These are phyloP conservation scores for Carex arenaria DNA, from an alignment of 202 grass and related monocot genomes.

Conservation along the genomic window DNA sequence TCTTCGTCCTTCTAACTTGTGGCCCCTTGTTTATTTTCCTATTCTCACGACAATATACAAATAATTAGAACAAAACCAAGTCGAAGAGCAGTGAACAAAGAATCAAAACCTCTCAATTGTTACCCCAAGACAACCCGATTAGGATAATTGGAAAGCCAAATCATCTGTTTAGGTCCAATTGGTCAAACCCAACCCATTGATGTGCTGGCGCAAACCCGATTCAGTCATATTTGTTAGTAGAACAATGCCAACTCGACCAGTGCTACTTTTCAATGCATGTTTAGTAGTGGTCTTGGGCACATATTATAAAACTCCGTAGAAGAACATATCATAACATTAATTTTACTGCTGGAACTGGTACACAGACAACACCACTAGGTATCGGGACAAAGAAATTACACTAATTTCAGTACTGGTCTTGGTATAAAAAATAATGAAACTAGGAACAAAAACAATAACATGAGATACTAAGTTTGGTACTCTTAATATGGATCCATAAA, in stretches of 20 bases:
- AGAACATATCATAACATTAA: not conserved
- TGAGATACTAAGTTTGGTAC: not conserved
- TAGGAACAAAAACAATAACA: not conserved
- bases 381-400: not conserved
- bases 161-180: not conserved
- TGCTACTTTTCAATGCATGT: not conserved
- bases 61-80: slow-evolving; percentile 3
- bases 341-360: not conserved
- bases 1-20: slow-evolving; percentile 49
- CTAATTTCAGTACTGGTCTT: not conserved
- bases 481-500: not conserved
- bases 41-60: slow-evolving; percentile 12
- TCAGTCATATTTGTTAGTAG: not conserved
- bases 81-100: not conserved
- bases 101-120: not conserved
- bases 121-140: not conserved
- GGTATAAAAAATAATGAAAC: not conserved
- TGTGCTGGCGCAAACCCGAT: not conserved
- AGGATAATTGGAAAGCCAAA: not conserved
- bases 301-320: not conserved
- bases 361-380: not conserved
- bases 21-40: slow-evolving; percentile 77
- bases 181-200: not conserved
- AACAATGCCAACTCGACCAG: not conserved
- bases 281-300: not conserved